Evolutionary conservation across 2,329 filamentous ascomycete genomes (phyloP).

Genomic region (Neofusicoccum ribis): DNA sequence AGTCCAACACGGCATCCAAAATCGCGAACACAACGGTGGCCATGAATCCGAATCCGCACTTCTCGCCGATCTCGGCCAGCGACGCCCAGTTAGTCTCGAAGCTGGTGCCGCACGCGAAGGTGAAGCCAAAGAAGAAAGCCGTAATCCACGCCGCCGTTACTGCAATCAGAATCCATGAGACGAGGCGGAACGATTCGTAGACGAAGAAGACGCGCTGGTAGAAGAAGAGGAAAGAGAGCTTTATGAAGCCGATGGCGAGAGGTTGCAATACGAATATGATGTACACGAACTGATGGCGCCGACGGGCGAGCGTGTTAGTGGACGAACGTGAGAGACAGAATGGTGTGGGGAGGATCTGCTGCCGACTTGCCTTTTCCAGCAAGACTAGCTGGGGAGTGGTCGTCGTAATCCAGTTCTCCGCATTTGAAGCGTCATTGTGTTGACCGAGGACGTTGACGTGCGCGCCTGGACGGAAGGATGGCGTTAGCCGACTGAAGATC

Average conservation of each 20-base stretch:
- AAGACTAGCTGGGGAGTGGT: neutral
- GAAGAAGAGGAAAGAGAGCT: constrained; percentile 4
- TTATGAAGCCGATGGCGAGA: constrained; percentile 4
- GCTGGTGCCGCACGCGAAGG: neutral
- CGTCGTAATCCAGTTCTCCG: neutral
- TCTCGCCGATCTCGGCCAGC: neutral
- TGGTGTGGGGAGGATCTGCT: neutral
- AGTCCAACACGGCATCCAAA: neutral
- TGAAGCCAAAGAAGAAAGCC: constrained; percentile 8
- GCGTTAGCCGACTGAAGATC: neutral
- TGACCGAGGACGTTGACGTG: neutral
- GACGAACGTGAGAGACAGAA: neutral
- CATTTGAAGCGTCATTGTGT: neutral
- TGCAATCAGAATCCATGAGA: neutral
- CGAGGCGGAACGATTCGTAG: neutral
- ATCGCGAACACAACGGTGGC: neutral
- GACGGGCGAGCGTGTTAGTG: neutral
- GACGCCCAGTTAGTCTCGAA: constrained; percentile 1
- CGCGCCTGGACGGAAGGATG: neutral
- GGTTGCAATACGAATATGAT: constrained; percentile 3
- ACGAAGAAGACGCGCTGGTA: constrained; percentile 3
- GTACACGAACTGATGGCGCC: neutral
- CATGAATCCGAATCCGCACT: constrained; percentile 4
- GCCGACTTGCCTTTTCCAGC: neutral
- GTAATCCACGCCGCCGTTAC: neutral